Evolutionary conservation across 169 alveolate genomes (phyloP), one percentile per base, ranked within the genome.

Genomic region (Theileria equi): DNA sequence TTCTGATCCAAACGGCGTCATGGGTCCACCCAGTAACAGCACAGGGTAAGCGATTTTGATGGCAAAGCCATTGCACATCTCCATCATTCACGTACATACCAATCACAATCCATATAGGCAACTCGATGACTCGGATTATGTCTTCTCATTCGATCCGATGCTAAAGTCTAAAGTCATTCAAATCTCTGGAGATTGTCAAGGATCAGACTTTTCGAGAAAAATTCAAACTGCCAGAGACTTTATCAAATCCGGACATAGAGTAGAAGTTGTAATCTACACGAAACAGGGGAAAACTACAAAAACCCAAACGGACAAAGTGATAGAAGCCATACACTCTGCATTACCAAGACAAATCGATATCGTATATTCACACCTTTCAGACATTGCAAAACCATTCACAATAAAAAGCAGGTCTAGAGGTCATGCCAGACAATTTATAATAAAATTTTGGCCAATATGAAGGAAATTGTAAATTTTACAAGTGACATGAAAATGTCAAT

Each of bases 371-470:
- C 76, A 57, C 40, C 73, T 76, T 10, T 59, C 52, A 6, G 80
- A 76, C 19, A 71, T 65, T 6, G 70, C 78, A 1, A 49, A 60
- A 5, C 85, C 85, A 7, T 63, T 52, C 45, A 76, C 85, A 17
- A 31, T 76, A 31, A 59, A 60, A 13, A 76, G 70, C 60, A 76
- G 66, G 58, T 61, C 66, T 11, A 63, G 57, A 52, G 21, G 35
- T 0, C 64, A 57, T 16, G 65, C 69, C 40, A 60, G 85, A 38
- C 85, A 65, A 57, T 29, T 76, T 26, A 19, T 55, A n/a, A 38
- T 76, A 3, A 76, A 76, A 50, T 76, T 76, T 43, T 76, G 70
- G 68, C 85, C 85, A 10, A 61, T 26, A 21, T n/a, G 47, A 53
- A n/a, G 19, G 49, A 23, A 28, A 60, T 21, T n/a, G 16, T 58